A percentile compares a stretch with the other conserved stretches of the same genome.
Conservation (phyloP, 257 asterid genomes). For the Solanum chiquidenum region DNA sequence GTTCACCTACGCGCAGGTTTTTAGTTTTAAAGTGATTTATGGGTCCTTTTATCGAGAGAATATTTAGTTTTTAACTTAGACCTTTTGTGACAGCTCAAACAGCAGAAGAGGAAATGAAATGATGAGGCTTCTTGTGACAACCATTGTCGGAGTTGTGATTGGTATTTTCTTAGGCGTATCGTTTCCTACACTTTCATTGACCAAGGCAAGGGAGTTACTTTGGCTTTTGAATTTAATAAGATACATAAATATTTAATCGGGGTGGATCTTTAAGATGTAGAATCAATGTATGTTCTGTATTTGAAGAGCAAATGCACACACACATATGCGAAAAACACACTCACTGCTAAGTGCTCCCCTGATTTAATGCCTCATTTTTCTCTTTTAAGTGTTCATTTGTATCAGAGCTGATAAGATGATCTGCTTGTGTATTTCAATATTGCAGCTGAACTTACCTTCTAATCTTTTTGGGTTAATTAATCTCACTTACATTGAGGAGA, state of each 20-base stretch:
- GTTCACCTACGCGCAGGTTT: conserved; percentile 27
- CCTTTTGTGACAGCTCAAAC: conserved; percentile 19
- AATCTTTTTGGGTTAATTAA: conserved; percentile 53
- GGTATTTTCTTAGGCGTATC: conserved; percentile 88
- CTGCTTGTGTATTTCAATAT: conserved; percentile 1
- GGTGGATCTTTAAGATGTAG: neutral
- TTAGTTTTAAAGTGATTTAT: neutral
- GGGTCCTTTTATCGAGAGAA: neutral
- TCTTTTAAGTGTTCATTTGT: neutral
- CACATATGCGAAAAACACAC: neutral
- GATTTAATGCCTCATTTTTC: neutral
- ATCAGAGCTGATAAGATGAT: neutral
- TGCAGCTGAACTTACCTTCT: conserved; percentile 47
- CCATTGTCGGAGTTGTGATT: conserved; percentile 58
- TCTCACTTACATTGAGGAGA: conserved; percentile 54
- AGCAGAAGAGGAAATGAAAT: conserved; percentile 55
- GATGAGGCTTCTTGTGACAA: conserved; percentile 62
- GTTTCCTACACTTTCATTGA: conserved; percentile 48
- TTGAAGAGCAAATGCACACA: neutral
- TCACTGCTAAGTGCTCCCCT: neutral
- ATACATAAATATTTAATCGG: neutral
- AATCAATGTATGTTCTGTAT: neutral
- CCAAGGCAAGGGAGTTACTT: conserved; percentile 47
- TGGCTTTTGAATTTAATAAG: neutral
- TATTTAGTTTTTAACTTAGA: neutral